phyloP scores from a whole-genome alignment of 306 rosid species.

The Pyrus communis region DNA sequence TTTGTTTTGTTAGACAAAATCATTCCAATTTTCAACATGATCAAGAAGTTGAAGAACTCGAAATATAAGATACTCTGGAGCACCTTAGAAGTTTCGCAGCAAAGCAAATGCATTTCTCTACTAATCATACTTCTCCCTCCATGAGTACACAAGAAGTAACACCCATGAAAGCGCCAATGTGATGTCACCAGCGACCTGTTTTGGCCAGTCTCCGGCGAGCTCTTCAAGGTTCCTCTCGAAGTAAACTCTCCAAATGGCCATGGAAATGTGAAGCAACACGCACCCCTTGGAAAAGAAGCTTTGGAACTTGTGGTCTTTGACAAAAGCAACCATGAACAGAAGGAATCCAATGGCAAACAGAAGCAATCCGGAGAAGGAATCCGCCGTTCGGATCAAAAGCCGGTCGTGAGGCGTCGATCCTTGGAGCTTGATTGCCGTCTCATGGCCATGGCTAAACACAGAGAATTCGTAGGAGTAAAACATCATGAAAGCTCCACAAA shows the following conservation, averaged over 20 bases:
- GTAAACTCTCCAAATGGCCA: conserved; percentile 83
- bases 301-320: conserved; percentile 75
- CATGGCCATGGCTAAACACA: conserved; percentile 65
- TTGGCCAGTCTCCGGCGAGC: conserved; percentile 63
- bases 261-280: conserved; percentile 64
- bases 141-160: conserved; percentile 56
- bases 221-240: conserved; percentile 58
- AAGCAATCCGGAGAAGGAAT: conserved; percentile 81
- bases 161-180: conserved; percentile 75
- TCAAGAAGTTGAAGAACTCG: neutral
- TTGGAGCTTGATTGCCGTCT: conserved; percentile 65
- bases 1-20: neutral
- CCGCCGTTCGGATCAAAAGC: conserved; percentile 63
- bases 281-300: conserved; percentile 90
- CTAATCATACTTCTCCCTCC: conserved; percentile 92
- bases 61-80: neutral
- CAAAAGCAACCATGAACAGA: conserved; percentile 77
- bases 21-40: neutral
- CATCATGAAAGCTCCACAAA: conserved; percentile 70
- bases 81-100: neutral
- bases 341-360: conserved; percentile 63
- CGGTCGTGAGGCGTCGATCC: conserved; percentile 89
- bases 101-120: neutral
- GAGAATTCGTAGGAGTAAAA: conserved; percentile 54
- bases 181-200: conserved; percentile 67